Evolutionary conservation across 768 basidiomycete species (phyloP).

Genomic region (Terana coerulea): DNA sequence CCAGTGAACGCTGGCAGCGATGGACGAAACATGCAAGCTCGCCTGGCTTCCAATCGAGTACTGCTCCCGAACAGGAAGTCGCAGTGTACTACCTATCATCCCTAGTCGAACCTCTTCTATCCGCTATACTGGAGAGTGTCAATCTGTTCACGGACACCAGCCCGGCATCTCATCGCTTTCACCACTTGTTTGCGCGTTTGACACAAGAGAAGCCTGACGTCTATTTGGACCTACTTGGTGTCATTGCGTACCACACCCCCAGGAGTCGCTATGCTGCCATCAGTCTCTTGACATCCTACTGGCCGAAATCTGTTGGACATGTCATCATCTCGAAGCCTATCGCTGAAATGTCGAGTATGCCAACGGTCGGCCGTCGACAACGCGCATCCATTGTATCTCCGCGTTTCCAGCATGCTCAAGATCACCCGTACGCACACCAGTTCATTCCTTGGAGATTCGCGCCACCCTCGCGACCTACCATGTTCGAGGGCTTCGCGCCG

Average conservation of each 20-base stretch:
- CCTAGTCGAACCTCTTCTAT: conserved; percentile 59
- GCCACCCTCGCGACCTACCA: conserved; percentile 18
- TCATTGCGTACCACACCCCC: conserved; percentile 62
- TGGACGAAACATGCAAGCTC: conserved; percentile 17
- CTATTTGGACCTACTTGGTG: conserved; percentile 67
- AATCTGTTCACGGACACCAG: conserved; percentile 32
- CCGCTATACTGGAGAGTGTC: conserved; percentile 56
- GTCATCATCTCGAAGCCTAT: conserved; percentile 53
- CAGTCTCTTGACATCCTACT: conserved; percentile 53
- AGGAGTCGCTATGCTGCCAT: conserved; percentile 53
- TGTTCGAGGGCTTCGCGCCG: conserved; percentile 30
- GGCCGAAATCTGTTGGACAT: conserved; percentile 71
- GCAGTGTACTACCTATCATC: conserved; percentile 58
- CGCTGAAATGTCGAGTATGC: conserved; percentile 33
- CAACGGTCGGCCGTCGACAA: conserved; percentile 12
- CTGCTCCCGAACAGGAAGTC: conserved; percentile 52
- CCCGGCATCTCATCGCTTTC: conserved; percentile 45
- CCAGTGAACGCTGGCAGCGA: conserved; percentile 18
- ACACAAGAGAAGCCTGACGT: conserved; percentile 59
- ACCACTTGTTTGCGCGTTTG: conserved; percentile 51
- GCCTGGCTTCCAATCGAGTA: conserved; percentile 38
- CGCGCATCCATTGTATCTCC: conserved; percentile 12
- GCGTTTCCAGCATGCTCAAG: conserved; percentile 14
- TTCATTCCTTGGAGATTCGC: conserved; percentile 68
- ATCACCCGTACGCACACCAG: conserved; percentile 51